phyloP scores from a whole-genome alignment of 2,329 filamentous ascomycete genomes.

The Grosmannia clavigera region DNA sequence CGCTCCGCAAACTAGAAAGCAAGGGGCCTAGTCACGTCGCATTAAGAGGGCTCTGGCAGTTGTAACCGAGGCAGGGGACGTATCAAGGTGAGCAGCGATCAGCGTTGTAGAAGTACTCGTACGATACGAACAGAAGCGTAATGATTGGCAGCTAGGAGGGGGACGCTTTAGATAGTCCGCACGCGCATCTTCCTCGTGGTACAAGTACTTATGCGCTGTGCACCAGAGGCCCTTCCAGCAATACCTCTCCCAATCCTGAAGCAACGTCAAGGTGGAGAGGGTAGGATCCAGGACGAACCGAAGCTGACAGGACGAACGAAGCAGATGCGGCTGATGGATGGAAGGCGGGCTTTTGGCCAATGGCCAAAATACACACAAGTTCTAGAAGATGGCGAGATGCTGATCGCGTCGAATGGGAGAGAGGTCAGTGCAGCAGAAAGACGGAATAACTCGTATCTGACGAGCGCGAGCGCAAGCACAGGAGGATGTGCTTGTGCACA shows the following conservation, averaged over 20 bases:
- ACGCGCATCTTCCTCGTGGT: neutral
- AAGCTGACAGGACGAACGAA: neutral
- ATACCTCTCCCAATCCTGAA: too few species aligned
- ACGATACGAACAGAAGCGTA: neutral
- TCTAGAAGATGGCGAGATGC: neutral
- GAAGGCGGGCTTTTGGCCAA: neutral
- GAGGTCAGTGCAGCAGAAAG: neutral
- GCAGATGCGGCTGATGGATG: neutral
- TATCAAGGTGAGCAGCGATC: neutral
- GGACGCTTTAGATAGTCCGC: neutral
- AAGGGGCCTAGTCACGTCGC: slow-evolving; percentile 26
- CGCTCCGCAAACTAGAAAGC: slow-evolving; percentile 28
- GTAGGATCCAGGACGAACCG: neutral
- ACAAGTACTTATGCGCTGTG: neutral
- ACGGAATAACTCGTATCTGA: neutral
- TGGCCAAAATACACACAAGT: neutral
- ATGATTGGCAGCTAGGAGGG: neutral
- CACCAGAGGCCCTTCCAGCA: neutral
- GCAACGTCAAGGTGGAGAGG: neutral
- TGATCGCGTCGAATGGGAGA: neutral
- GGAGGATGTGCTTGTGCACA: neutral
- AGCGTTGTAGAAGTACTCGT: neutral
- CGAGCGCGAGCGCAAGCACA: neutral
- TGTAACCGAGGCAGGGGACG: slow-evolving; percentile 19
- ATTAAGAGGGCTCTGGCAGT: slow-evolving; percentile 26